Conservation (phyloP, 495 filamentous ascomycete genomes). For the Talaromyces liani region DNA sequence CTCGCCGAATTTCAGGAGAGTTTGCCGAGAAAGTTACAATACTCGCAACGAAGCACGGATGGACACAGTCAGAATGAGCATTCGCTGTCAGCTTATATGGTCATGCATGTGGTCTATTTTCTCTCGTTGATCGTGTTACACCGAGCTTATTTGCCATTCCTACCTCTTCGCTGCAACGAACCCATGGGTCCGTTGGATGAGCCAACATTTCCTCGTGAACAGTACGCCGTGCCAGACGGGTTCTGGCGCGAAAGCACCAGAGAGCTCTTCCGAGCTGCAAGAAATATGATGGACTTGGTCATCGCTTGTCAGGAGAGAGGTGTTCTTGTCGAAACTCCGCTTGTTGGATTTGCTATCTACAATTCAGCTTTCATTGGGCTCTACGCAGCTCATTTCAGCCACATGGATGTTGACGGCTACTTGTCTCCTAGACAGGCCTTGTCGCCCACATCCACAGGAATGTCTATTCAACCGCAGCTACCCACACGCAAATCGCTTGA, state of each 20-base stretch:
- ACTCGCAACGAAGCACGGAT: slow-evolving; percentile 68
- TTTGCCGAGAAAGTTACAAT: slow-evolving; percentile 62
- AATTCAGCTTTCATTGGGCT: slow-evolving; percentile 65
- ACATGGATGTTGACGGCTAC: slow-evolving; percentile 65
- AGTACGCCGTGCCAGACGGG: slow-evolving; percentile 39
- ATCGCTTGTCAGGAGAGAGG: slow-evolving; percentile 65
- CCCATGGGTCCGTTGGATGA: slow-evolving; percentile 68
- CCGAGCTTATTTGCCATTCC: slow-evolving; percentile 74
- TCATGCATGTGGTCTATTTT: slow-evolving; percentile 71
- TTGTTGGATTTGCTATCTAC: slow-evolving; percentile 76
- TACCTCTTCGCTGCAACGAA: slow-evolving; percentile 61
- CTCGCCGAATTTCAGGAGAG: slow-evolving; percentile 59
- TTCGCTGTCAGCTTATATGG: slow-evolving; percentile 64
- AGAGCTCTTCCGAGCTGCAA: slow-evolving; percentile 64
- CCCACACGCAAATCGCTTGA: slow-evolving; percentile 46
- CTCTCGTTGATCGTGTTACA: slow-evolving; percentile 74
- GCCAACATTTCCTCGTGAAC: slow-evolving; percentile 53
- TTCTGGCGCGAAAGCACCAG: slow-evolving; percentile 75
- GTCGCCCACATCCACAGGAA: slow-evolving; percentile 14
- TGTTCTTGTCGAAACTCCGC: slow-evolving; percentile 67
- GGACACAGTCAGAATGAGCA: slow-evolving; percentile 49
- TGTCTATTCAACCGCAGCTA: slow-evolving; percentile 16
- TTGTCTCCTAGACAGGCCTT: slow-evolving; percentile 31
- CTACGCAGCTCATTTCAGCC: slow-evolving; percentile 67
- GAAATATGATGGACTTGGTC: slow-evolving; percentile 69